These are phyloP conservation scores for Penicillium sp. DNA, from an alignment of 2,329 filamentous ascomycete genomes.

Conservation along the genomic window DNA sequence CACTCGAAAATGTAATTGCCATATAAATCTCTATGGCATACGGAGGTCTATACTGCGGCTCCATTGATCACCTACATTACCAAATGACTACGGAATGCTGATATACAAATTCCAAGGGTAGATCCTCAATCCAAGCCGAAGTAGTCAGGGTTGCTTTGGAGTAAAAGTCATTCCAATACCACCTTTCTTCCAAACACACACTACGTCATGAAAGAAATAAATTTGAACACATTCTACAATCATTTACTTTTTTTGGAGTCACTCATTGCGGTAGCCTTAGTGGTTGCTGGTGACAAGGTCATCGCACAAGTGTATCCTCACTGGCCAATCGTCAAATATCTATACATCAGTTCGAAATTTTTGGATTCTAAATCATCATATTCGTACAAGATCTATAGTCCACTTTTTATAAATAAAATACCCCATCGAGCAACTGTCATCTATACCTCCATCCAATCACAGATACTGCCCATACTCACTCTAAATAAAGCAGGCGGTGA, in stretches of 20 bases:
- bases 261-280: neutral
- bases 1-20: neutral
- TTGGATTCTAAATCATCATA: neutral
- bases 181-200: no score
- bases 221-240: neutral
- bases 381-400: neutral
- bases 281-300: neutral
- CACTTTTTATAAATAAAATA: neutral
- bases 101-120: neutral
- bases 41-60: neutral
- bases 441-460: slow-evolving; percentile 3
- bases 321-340: neutral
- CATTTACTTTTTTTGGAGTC: neutral
- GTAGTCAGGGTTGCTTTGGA: neutral
- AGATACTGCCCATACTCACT: neutral
- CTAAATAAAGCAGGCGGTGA: slow-evolving; percentile 1
- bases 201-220: no score
- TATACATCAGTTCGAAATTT: neutral
- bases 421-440: neutral
- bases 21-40: neutral
- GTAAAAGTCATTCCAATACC: neutral
- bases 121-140: neutral
- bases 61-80: neutral
- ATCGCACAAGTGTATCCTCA: neutral
- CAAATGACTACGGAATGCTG: neutral